phyloP scores from a whole-genome alignment of 768 basidiomycete species.

The Exidia glandulosa region DNA sequence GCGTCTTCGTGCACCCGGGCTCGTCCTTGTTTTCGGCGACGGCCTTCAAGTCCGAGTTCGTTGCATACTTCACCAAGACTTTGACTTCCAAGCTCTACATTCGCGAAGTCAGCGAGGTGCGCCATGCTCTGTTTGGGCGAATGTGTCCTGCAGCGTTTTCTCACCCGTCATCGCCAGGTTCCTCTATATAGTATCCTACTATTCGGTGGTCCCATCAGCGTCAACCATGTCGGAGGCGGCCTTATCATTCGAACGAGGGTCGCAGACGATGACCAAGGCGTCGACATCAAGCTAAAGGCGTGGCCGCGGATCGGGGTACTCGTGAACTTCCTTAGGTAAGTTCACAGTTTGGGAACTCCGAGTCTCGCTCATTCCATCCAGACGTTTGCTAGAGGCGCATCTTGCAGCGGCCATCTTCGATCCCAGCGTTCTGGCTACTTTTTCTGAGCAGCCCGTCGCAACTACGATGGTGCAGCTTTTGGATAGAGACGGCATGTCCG shows the following conservation, averaged over 20 bases:
- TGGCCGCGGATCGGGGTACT: conserved; percentile 88
- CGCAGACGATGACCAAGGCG: conserved; percentile 34
- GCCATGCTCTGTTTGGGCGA: conserved; percentile 11
- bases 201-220: conserved; percentile 69
- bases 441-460: conserved; percentile 41
- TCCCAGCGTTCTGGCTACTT: conserved; percentile 36
- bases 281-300: conserved; percentile 52
- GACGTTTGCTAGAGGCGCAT: conserved; percentile 60
- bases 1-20: conserved; percentile 76
- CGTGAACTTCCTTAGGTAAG: conserved; percentile 72
- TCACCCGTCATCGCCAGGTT: conserved; percentile 34
- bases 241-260: conserved; percentile 33
- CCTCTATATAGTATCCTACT: conserved; percentile 78
- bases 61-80: conserved; percentile 76
- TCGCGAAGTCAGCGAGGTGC: conserved; percentile 77
- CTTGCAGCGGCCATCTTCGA: conserved; percentile 55
- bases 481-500: conserved; percentile 18
- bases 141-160: neutral
- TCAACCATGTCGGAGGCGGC: conserved; percentile 75
- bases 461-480: conserved; percentile 29
- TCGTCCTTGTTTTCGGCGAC: conserved; percentile 68
- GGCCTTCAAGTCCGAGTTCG: conserved; percentile 66
- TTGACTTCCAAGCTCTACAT: conserved; percentile 77
- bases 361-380: conserved; percentile 17
- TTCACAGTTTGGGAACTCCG: neutral